These are phyloP conservation scores for Dioscorea dumetorum DNA, from an alignment of 106 monocot species.

Conservation along the genomic window DNA sequence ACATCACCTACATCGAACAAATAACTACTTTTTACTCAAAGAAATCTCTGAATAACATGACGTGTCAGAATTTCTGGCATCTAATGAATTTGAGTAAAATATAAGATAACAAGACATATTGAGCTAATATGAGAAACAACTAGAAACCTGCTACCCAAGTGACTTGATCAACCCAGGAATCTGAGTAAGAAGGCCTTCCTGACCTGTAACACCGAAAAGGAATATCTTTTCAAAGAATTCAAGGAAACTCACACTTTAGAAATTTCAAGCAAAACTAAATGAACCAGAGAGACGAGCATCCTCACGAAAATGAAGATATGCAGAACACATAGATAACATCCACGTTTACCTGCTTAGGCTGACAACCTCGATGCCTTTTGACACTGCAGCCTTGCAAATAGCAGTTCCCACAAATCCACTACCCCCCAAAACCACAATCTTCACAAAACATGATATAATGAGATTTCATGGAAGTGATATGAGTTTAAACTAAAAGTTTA, in stretches of 20 bases:
- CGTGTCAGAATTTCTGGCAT: background rate
- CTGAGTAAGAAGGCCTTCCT: slow-evolving; percentile 70
- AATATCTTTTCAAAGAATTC: no score
- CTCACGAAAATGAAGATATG: no score
- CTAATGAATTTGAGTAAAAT: background rate
- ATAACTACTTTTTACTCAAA: background rate
- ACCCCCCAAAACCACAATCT: slow-evolving; percentile 96
- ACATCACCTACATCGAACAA: slow-evolving; percentile 46
- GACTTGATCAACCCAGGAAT: slow-evolving; percentile 85
- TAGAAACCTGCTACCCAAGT: slow-evolving; percentile 66
- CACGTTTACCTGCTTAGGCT: slow-evolving; percentile 75
- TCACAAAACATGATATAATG: background rate
- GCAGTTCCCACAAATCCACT: slow-evolving; percentile 94
- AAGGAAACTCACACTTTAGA: no score
- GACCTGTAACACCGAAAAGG: slow-evolving; percentile 41
- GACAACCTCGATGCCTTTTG: slow-evolving; percentile 92
- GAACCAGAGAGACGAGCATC: no score
- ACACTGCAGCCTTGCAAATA: slow-evolving; percentile 95
- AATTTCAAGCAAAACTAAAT: no score
- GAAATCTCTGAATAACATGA: background rate
- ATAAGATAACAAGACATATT: background rate
- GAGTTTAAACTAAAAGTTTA: background rate
- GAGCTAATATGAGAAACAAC: background rate
- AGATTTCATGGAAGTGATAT: background rate
- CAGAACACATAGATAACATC: background rate